Percentiles rank a stretch among this genome's conserved stretches.
These are phyloP conservation scores for Boletus speciosus DNA, from an alignment of 768 basidiomycete species.

Conservation along the genomic window DNA sequence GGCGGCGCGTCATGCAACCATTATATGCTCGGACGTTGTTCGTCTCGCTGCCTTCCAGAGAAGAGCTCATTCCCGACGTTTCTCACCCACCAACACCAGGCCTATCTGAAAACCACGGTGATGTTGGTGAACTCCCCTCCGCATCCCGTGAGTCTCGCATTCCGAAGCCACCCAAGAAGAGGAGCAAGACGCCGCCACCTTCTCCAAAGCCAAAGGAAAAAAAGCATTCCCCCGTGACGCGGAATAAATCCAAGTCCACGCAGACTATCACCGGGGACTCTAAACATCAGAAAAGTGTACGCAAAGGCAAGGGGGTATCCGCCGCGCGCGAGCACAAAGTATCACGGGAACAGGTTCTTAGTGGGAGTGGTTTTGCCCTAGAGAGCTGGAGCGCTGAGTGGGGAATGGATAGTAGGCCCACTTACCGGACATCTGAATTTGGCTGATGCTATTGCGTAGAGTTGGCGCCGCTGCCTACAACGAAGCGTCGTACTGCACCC, in stretches of 20 bases:
- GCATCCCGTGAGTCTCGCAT: background rate
- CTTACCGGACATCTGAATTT: background rate
- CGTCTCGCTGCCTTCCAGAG: background rate
- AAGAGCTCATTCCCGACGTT: background rate
- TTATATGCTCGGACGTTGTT: conserved; percentile 9
- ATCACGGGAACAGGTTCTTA: background rate
- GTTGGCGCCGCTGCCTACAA: conserved; percentile 10
- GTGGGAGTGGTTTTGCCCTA: conserved; percentile 2
- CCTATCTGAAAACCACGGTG: background rate
- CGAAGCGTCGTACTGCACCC: background rate
- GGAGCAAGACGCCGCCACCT: background rate
- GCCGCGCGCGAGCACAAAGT: background rate
- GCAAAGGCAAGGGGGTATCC: background rate
- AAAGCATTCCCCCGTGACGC: background rate
- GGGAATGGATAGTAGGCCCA: conserved; percentile 25
- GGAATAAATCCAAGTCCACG: conserved; percentile 8
- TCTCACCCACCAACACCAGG: background rate
- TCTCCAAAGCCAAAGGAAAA: background rate
- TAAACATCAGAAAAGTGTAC: background rate
- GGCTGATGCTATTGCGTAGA: background rate
- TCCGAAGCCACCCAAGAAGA: background rate
- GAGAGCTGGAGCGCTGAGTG: conserved; percentile 15
- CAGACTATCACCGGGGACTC: background rate
- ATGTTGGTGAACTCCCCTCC: background rate
- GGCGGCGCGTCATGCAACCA: conserved; percentile 17